Percentiles rank a stretch among this genome's conserved stretches.
phyloP scores from a whole-genome alignment of 2,329 filamentous ascomycete genomes.

The Aureobasidium sp. region DNA sequence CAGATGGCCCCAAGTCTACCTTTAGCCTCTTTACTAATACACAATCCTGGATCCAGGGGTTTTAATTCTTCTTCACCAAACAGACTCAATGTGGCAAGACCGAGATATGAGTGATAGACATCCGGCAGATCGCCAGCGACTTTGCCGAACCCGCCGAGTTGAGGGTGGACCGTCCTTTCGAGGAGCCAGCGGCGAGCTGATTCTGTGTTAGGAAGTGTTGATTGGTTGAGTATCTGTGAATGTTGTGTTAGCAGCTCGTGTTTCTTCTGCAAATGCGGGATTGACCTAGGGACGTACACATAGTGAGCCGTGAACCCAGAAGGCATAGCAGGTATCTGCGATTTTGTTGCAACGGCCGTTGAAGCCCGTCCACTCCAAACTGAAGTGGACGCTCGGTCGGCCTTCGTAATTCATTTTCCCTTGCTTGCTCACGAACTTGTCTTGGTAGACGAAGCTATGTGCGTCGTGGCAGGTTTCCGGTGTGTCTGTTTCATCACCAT shows the following conservation, averaged over 20 bases:
- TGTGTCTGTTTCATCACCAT: constrained; percentile 23
- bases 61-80: constrained; percentile 56
- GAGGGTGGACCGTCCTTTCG: constrained; percentile 74
- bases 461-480: constrained; percentile 32
- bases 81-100: constrained; percentile 68
- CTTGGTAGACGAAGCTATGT: constrained; percentile 29
- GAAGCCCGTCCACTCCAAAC: constrained; percentile 58
- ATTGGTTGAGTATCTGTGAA: constrained; percentile 17
- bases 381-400: constrained; percentile 55
- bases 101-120: constrained; percentile 83
- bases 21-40: constrained; percentile 55
- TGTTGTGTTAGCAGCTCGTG: not conserved
- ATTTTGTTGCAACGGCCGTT: constrained; percentile 88
- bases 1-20: constrained; percentile 19
- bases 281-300: constrained; percentile 26
- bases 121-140: constrained; percentile 44
- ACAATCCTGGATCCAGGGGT: constrained; percentile 64
- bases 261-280: not conserved
- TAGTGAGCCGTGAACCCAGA: constrained; percentile 72
- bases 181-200: constrained; percentile 61
- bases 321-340: constrained; percentile 91
- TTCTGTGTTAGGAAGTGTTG: constrained; percentile 14
- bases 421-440: constrained; percentile 20
- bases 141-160: constrained; percentile 44
- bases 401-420: constrained; percentile 25